Base-by-base conservation (phyloP, 169 alveolate genomes). In the Ophryocystis elektroscirrha region DNA sequence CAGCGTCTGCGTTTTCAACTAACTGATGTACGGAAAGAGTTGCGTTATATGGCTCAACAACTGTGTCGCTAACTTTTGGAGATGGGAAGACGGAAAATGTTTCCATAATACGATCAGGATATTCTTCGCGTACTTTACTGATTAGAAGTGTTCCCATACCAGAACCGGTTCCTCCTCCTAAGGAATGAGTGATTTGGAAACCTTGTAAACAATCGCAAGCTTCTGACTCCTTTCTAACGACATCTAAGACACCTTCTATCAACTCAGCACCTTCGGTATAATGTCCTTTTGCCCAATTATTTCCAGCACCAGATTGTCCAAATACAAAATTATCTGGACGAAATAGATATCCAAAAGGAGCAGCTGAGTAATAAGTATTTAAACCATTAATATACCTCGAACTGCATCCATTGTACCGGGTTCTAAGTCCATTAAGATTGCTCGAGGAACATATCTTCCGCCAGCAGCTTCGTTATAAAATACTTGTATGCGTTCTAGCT, bases 151-250 rank as follows among this genome's bases (percentile, higher is more conserved):
- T 91, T 41, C 98, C 98, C 96, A 91, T 87, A 48, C 98, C 98
- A 27, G 93, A 77, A 36, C 98, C 98, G 16, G 98, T 91, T 65
- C 98, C 98, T 50, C 98, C 98, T 46, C 98, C 98, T 55, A 91
- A 77, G 19, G 96, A 85, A 83, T 90, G 97, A 16, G 92, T 79
- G 49, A 90, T 74, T 42, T 90, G 94, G 84, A 90, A 90, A 28
- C 97, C 97, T 71, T 90, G 94, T 41, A 90, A 71, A 72, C 96
- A 90, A 73, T 90, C 96, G 66, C 96, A 87, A 38, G 92, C 92
- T 72, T 90, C 97, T 30, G 96, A 95, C 72, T 90, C 97, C 74
- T 87, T 86, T 65, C 96, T 79, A 53, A 90, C 97, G 41, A 90
- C 97, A 63, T 90, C 97, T 59, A 90, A 73, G 56, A 90, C 96